Base-by-base conservation (phyloP, 768 basidiomycete genomes). In the Psilocybe cyanescens region DNA sequence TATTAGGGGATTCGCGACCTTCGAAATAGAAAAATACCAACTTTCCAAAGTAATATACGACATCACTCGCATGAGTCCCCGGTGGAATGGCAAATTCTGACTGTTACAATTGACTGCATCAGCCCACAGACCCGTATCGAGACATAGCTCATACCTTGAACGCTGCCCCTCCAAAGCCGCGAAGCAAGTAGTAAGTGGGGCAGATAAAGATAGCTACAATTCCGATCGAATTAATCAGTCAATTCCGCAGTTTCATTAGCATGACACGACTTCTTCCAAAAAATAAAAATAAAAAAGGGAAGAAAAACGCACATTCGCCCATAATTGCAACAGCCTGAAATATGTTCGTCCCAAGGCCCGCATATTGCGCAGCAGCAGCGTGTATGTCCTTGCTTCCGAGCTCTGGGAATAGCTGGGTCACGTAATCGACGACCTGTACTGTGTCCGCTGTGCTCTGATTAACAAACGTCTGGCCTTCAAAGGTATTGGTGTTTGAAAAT, bases 81-180 rank as follows among this genome's bases (percentile, higher is more conserved):
- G 81, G 81, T 17, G 79, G 79, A 44, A 80, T 69, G n/a, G 81
- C 77, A 62, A 80, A 84, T 57, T 78, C 74, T 12, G 72, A 78
- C 81, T 81, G 35, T 14, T 48, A 9, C 6, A 2, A 1, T 12
- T n/a, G 17, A 17, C 9, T 1, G 1, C 49, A 7, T 44, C 7
- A 35, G 52, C 41, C 8, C 41, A 12, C 14, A 44, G 33, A 35
- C 7, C 3, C 1, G 6, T 8, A 12, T 44, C 14, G 14, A 17
- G n/a, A 6, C 11, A 11, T 5, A 12, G 9, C 16, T 30, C 8
- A 4, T 8, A 74, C 79, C 71, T 80, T 80, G 66, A 70, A 79
- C 5, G 72, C 61, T 3, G 64, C 59, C 8, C 62, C 63, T 11
- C 51, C 58, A 60, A 79, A 78, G 11, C 76, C 76, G 16, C 63